phyloP scores from a whole-genome alignment of 148 eudicot species.

The Selenicereus undatus region DNA sequence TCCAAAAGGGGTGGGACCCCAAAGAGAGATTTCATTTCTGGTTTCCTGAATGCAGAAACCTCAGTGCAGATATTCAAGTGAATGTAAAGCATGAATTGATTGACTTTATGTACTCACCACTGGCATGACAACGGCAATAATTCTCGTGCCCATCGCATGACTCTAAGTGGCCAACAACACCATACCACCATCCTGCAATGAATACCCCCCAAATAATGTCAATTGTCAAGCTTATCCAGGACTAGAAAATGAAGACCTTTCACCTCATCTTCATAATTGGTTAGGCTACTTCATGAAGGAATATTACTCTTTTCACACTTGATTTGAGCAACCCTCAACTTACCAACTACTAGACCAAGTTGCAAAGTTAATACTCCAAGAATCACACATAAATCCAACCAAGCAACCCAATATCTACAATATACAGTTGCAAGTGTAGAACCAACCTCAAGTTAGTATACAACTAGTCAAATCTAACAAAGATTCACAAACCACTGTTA shows the following conservation, averaged over 20 bases:
- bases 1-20: too few relatives aligned
- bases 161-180: slow-evolving; percentile 91
- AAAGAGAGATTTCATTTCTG: slow-evolving; percentile 8
- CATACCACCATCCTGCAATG: slow-evolving; percentile 97
- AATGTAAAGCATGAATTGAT: slow-evolving; percentile 12
- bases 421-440: not conserved
- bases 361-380: not conserved
- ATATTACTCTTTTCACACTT: not conserved
- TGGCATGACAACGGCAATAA: slow-evolving; percentile 63
- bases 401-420: not conserved
- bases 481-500: not conserved
- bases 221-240: slow-evolving; percentile 16
- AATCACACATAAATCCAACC: not conserved
- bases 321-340: not conserved
- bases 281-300: not conserved
- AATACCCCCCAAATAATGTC: slow-evolving; percentile 14
- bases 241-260: not conserved
- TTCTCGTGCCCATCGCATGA: slow-evolving; percentile 63
- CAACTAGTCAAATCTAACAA: slow-evolving; percentile 10
- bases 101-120: slow-evolving; percentile 40
- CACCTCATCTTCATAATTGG: slow-evolving; percentile 2
- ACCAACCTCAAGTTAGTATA: slow-evolving; percentile 11
- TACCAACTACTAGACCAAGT: not conserved
- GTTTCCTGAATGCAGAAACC: slow-evolving; percentile 13
- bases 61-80: not conserved